phyloP scores from a whole-genome alignment of 2,329 filamentous ascomycete species.

The Microcyclosporella mali region DNA sequence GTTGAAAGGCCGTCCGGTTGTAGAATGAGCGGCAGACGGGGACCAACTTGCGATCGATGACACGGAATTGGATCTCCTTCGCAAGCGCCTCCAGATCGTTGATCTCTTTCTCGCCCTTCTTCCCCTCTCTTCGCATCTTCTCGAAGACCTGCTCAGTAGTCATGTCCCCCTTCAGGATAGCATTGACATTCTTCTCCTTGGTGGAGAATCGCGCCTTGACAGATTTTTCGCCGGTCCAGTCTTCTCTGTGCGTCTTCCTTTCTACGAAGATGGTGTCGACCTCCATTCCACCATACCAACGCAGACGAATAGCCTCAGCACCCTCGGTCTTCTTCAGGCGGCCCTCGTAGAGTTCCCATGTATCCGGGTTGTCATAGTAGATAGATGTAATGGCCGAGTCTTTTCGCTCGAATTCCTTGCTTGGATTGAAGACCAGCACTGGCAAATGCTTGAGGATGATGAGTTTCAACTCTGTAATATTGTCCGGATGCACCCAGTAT shows the following conservation, averaged over 20 bases:
- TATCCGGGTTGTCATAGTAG: constrained; percentile 93
- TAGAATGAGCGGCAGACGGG: constrained; percentile 96
- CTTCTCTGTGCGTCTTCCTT: constrained; percentile 94
- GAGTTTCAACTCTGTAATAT: constrained; percentile 95
- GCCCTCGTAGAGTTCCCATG: constrained; percentile 89
- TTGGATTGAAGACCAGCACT: constrained; percentile 93
- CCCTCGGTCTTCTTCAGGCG: constrained; percentile 97
- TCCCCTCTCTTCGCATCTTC: constrained; percentile 90
- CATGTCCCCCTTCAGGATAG: constrained; percentile 76
- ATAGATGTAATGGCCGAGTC: constrained; percentile 97
- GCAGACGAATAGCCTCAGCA: constrained; percentile 88
- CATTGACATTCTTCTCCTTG: constrained; percentile 97
- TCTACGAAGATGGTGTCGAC: constrained; percentile 94
- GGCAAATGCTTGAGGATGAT: constrained; percentile 97
- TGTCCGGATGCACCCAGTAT: constrained; percentile 98
- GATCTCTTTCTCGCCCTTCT: constrained; percentile 88
- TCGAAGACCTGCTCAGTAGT: constrained; percentile 88
- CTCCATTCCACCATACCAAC: constrained; percentile 98
- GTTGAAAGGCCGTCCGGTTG: constrained; percentile 94
- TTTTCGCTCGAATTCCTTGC: constrained; percentile 86
- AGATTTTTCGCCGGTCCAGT: constrained; percentile 98
- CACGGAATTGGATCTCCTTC: constrained; percentile 86
- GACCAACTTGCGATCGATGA: constrained; percentile 76
- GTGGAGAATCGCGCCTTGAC: constrained; percentile 93
- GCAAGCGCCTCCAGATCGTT: constrained; percentile 85